Evolutionary conservation across 169 alveolate genomes (phyloP).

Genomic region (Plasmodium yoelii): DNA sequence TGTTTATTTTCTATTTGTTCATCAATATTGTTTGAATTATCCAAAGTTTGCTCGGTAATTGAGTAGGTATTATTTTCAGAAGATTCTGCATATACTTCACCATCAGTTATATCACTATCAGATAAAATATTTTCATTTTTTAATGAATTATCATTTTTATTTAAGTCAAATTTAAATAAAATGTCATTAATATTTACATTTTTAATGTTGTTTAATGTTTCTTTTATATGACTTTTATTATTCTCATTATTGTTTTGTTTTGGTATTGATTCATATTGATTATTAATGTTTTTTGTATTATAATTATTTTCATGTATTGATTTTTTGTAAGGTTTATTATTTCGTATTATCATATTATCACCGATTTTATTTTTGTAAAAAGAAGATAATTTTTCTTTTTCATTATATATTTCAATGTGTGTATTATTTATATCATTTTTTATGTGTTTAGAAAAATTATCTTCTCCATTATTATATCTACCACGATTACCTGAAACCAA

Average conservation of each 20-base stretch:
- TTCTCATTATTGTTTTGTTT: background rate
- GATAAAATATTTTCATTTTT: conserved; percentile 22
- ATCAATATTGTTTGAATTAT: background rate
- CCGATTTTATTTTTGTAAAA: background rate
- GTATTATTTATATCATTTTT: background rate
- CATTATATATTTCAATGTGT: background rate
- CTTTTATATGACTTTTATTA: conserved; percentile 13
- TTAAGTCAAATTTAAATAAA: conserved; percentile 37
- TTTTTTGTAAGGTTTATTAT: no score
- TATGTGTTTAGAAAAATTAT: background rate
- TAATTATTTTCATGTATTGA: background rate
- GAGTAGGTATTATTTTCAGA: background rate
- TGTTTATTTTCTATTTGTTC: background rate
- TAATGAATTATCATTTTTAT: conserved; percentile 10
- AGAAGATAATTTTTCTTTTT: background rate
- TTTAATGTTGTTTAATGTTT: conserved; percentile 49
- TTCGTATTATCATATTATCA: background rate
- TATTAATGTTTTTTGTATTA: background rate
- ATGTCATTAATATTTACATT: conserved; percentile 52
- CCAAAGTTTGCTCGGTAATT: background rate
- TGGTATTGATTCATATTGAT: background rate
- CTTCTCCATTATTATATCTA: background rate
- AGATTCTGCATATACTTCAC: conserved; percentile 9
- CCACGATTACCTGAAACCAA: background rate
- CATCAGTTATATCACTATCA: conserved; percentile 13